Percentiles rank a stretch among this genome's conserved stretches.
Conservation (phyloP, 148 eudicot genomes). For the Rhododendron williamsianum region DNA sequence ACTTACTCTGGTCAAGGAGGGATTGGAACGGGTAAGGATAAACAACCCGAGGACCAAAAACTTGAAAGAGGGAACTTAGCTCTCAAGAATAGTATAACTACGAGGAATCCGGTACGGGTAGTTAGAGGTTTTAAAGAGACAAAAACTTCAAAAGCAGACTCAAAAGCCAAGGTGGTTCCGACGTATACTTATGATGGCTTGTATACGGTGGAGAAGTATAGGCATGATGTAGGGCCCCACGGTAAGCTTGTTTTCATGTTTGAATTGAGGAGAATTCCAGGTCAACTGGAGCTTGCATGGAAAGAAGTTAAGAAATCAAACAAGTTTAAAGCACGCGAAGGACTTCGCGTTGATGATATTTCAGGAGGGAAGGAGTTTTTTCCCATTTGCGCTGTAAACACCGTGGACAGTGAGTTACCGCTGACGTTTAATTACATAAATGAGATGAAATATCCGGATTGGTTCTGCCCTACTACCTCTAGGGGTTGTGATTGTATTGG, state of each 20-base stretch:
- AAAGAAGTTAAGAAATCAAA: slow-evolving; percentile 57
- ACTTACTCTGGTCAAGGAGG: slow-evolving; percentile 82
- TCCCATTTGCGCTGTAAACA: slow-evolving; percentile 60
- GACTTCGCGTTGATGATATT: slow-evolving; percentile 49
- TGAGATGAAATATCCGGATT: slow-evolving; percentile 58
- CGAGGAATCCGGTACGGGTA: slow-evolving; percentile 60
- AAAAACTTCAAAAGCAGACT: slow-evolving; percentile 36
- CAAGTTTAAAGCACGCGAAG: slow-evolving; percentile 39
- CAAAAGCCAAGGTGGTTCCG: slow-evolving; percentile 34
- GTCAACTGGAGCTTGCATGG: slow-evolving; percentile 76
- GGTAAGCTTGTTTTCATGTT: slow-evolving; percentile 72
- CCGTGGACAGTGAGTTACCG: slow-evolving; percentile 60
- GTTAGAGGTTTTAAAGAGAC: slow-evolving; percentile 72
- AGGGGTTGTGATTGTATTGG: slow-evolving; percentile 61
- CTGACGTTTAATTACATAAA: slow-evolving; percentile 56
- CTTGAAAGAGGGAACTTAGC: slow-evolving; percentile 84
- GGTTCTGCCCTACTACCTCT: slow-evolving; percentile 45
- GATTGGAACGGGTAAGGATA: slow-evolving; percentile 35
- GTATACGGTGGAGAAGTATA: slow-evolving; percentile 49
- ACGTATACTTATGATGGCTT: slow-evolving; percentile 79
- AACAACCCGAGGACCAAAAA: slow-evolving; percentile 71
- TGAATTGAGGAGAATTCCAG: slow-evolving; percentile 53
- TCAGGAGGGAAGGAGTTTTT: slow-evolving; percentile 48
- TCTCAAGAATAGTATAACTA: slow-evolving; percentile 50
- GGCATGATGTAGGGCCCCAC: slow-evolving; percentile 44